Evolutionary conservation across 495 filamentous ascomycete species (phyloP).

Genomic region (Annulohypoxylon maeteangense): DNA sequence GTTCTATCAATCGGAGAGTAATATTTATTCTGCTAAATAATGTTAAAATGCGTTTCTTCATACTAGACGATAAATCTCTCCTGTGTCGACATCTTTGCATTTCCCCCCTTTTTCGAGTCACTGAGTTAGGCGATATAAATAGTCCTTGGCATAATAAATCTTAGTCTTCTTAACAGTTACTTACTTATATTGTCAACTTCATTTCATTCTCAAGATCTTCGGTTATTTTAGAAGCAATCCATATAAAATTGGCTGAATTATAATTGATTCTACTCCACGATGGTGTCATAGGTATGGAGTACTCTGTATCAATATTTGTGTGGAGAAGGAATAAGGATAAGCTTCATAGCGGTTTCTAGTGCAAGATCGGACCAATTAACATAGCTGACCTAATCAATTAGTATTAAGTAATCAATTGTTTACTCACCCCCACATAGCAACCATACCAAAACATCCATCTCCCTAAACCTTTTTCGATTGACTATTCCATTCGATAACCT

Average conservation of each 20-base stretch:
- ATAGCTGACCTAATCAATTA: conserved; percentile 12
- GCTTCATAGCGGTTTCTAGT: neutral
- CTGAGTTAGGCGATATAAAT: too few relatives aligned
- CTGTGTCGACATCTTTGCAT: too few relatives aligned
- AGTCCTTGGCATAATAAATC: too few relatives aligned
- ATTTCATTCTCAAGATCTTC: neutral
- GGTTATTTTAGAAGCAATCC: neutral
- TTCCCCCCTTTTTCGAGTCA: too few relatives aligned
- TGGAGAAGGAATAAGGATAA: neutral
- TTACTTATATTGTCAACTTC: neutral
- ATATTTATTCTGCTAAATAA: too few relatives aligned
- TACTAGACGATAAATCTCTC: too few relatives aligned
- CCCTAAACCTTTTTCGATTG: conserved; percentile 16
- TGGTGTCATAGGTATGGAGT: too few relatives aligned
- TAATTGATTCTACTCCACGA: neutral
- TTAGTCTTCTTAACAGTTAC: too few relatives aligned
- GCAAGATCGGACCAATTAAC: conserved; percentile 22
- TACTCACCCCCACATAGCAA: conserved; percentile 38
- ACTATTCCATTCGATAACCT: conserved; percentile 18
- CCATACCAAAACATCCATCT: conserved; percentile 35
- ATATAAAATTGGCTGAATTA: neutral
- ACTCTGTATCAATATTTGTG: neutral
- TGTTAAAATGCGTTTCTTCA: too few relatives aligned
- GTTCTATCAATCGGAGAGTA: too few relatives aligned
- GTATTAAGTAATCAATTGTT: conserved; percentile 19